Evolutionary conservation across 139 green algal genomes (phyloP), one percentile per base, ranked within the genome.

Genomic region (Chlorella sp.): DNA sequence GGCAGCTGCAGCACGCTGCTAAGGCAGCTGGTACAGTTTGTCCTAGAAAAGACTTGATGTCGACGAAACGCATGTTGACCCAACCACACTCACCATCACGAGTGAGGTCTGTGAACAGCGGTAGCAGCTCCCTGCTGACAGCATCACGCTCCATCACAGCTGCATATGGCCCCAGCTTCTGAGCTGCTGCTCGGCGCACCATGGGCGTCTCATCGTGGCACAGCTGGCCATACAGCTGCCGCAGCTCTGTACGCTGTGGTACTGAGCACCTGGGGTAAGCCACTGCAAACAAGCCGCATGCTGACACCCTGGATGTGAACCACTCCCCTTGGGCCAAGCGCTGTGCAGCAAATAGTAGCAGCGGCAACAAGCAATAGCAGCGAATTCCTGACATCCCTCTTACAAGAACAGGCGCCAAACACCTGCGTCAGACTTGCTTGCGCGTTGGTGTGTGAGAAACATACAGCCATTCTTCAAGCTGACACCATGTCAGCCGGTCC

Each of bases 131-230:
- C n/a, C 74, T 71, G 72, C 80, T 86, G 29, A 96, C 79, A 24
- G 77, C 78, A 5, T 96, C 85, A 3, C 79, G 72, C 78, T 97
- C 93, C 32, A 95, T 76, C 2, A 77, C 84, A 50, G 85, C 83
- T 10, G 93, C 92, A 76, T 97, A 94, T 3, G 79, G 85, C 10
- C 91, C 93, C 29, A 99, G 80, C 73, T 94, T 92, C 59, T 93
- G 85, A 0, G 94, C 91, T 35, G 93, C 91, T 31, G 94, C 92
- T 0, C 94, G 79, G 30, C 95, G 82, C 6, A 99, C 96, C 96
- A 99, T 99, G 34, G 96, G 96, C 31, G 97, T 99, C 69, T 99
- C 96, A 72, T 99, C 96, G 17, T 89, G 85, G 84, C 87, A 95
- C 49, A 99, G 83, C 61, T 87, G 69, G 1, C 75, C 62, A 69